These are phyloP conservation scores for Citeromyces nyonsensis DNA, from an alignment of 805 yeast species.

Conservation along the genomic window DNA sequence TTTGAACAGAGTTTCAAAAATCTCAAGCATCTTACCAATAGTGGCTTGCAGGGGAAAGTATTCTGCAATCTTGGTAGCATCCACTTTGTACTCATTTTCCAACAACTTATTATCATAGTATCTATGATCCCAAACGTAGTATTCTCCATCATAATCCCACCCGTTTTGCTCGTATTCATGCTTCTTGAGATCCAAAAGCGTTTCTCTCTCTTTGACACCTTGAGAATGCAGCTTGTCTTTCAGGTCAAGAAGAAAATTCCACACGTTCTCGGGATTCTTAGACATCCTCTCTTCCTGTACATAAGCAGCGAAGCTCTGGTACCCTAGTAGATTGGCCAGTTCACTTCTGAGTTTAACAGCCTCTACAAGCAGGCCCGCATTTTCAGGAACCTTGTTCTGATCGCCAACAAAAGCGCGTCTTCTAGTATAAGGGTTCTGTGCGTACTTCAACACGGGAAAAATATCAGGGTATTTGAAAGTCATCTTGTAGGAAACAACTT, in stretches of 20 bases:
- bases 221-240: constrained; percentile 39
- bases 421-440: constrained; percentile 49
- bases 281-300: constrained; percentile 75
- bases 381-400: constrained; percentile 51
- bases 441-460: constrained; percentile 64
- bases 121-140: constrained; percentile 62
- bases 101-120: constrained; percentile 52
- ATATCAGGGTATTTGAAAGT: constrained; percentile 75
- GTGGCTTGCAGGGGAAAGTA: constrained; percentile 66
- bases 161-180: constrained; percentile 27
- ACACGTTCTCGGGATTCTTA: constrained; percentile 43
- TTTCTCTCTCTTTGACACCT: constrained; percentile 37
- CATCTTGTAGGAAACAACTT: constrained; percentile 28
- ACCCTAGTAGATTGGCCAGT: constrained; percentile 51
- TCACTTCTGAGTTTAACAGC: constrained; percentile 49
- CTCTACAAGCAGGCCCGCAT: constrained; percentile 41
- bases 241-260: constrained; percentile 47
- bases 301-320: constrained; percentile 51
- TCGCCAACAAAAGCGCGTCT: constrained; percentile 49
- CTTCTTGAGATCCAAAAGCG: constrained; percentile 34
- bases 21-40: constrained; percentile 48
- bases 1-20: constrained; percentile 57
- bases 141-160: constrained; percentile 20
- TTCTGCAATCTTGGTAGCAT: constrained; percentile 56
- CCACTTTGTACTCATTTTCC: constrained; percentile 57